Evolutionary conservation across 495 filamentous ascomycete genomes (phyloP).

Genomic region (Acidomyces sp.): DNA sequence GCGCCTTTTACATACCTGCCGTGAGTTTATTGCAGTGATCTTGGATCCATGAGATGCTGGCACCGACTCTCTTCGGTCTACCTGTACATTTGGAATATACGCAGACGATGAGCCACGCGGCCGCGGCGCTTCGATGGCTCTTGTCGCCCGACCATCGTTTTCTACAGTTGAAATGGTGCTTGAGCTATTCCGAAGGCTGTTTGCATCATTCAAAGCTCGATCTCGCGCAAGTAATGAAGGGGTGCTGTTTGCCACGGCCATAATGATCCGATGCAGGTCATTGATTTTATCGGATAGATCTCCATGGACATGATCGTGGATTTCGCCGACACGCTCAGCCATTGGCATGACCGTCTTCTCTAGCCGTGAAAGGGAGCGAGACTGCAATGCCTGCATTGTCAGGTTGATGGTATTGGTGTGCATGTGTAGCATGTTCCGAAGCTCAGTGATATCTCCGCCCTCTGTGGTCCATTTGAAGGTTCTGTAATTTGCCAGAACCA

Average conservation of each 20-base stretch:
- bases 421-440: conserved; percentile 29
- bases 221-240: conserved; percentile 8
- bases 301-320: conserved; percentile 23
- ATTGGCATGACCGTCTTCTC: conserved; percentile 26
- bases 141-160: not conserved
- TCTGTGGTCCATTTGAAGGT: conserved; percentile 31
- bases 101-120: conserved; percentile 1
- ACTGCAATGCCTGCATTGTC: conserved; percentile 28
- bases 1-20: no score
- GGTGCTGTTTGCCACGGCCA: conserved; percentile 20
- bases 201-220: conserved; percentile 3
- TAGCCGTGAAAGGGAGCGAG: conserved; percentile 25
- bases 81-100: not conserved
- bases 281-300: conserved; percentile 25
- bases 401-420: conserved; percentile 28
- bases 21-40: no score
- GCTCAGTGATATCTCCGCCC: conserved; percentile 25
- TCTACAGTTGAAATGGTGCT: conserved; percentile 4
- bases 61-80: not conserved
- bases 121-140: conserved; percentile 4
- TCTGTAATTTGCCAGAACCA: conserved; percentile 26
- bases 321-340: conserved; percentile 26
- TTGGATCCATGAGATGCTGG: not conserved
- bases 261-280: conserved; percentile 26
- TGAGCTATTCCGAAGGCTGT: conserved; percentile 5